Percentiles rank a stretch among this genome's conserved stretches.
phyloP scores from a whole-genome alignment of 352 stramenopile genomes.

The Pythium volutum region DNA sequence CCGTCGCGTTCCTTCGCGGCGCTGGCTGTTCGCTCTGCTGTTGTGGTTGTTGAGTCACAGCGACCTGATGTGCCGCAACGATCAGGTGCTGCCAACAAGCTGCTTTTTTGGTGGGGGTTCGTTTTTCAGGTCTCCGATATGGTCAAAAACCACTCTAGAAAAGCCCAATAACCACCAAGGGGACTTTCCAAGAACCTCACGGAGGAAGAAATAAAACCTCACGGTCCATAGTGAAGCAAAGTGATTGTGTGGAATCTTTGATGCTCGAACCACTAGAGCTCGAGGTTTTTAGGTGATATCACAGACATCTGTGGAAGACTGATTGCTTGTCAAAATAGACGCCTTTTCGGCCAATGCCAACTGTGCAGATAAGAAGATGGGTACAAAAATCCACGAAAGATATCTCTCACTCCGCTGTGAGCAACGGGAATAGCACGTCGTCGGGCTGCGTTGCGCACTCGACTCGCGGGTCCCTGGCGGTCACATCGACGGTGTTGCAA shows the following conservation, averaged over 20 bases:
- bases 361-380: background rate
- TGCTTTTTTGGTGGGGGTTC: slow-evolving; percentile 6
- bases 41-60: slow-evolving; percentile 8
- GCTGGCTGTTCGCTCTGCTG: background rate
- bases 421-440: background rate
- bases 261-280: background rate
- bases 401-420: background rate
- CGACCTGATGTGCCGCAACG: background rate
- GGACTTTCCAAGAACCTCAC: slow-evolving; percentile 12
- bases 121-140: background rate
- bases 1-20: slow-evolving; percentile 15
- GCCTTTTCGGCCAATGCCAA: background rate
- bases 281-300: slow-evolving; percentile 19
- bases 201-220: slow-evolving; percentile 10
- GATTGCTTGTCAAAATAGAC: background rate
- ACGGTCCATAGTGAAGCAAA: background rate
- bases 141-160: slow-evolving; percentile 25
- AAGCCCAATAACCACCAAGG: slow-evolving; percentile 14
- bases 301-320: background rate
- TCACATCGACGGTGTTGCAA: slow-evolving; percentile 5
- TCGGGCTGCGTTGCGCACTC: slow-evolving; percentile 5
- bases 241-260: slow-evolving; percentile 14
- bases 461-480: background rate
- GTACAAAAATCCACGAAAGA: background rate
- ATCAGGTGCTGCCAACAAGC: background rate